Evolutionary conservation across 495 filamentous ascomycete genomes (phyloP), one percentile per base, ranked within the genome.

Genomic region (Copromyces sp.): DNA sequence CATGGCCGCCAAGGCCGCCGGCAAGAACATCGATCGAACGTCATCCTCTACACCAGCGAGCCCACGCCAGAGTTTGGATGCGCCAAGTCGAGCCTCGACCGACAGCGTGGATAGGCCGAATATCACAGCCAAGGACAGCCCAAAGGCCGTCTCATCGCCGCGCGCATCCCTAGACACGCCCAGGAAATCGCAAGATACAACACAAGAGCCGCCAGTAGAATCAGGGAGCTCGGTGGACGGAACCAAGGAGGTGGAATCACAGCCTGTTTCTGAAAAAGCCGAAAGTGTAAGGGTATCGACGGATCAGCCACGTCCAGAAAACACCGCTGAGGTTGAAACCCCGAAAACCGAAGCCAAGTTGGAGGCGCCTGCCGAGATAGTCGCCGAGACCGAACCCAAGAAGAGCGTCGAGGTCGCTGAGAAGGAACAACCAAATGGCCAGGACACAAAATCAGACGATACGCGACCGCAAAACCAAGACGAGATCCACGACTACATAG

Each of bases 401-500:
- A n/a, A 71, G 42, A 68, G 44, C 42, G 68, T 69, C 24, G 69
- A 69, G 24, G 39, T 24, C 11, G 45, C 9, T 16, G 59, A 71
- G 39, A 72, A 72, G 9, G 74, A 69, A 32, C 70, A 9, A n/a
- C 44, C 37, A 9, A 65, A 59, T 42, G 74, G 87, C 17, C 76
- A 90, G 47, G 85, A 86, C 68, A 83, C 84, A 24, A 84, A 90
- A n/a, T 81, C 89, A 45, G 87, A 91, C 69, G 85, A 84, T 35
- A 82, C 87, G 3, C 87, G 92, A 65, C 79, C 84, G 37, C 88
- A 90, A 69, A 86, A 91, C 77, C 92, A 93, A 71, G 92, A 94
- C 77, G 94, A 97, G 78, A 86, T 91, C 20, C 89, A 95, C 75
- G 86, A 83, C 12, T 94, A 96, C 72, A 87, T 94, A 14, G 95